Conservation (phyloP, 805 yeast species). For the Allodekkera sacchari region DNA sequence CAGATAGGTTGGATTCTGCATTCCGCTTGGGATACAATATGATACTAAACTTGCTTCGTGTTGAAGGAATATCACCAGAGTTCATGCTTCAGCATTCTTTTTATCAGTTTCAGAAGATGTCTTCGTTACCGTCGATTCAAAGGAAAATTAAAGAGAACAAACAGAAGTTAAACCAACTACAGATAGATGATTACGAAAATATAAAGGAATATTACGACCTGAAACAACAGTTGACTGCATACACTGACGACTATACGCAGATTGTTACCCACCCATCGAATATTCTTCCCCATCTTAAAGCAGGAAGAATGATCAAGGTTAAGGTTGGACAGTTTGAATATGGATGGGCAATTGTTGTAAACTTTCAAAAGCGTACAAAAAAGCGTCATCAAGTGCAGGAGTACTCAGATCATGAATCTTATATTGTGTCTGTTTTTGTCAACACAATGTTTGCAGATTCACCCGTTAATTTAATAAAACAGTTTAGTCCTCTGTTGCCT, state of each 20-base stretch:
- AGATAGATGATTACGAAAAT: constrained; percentile 64
- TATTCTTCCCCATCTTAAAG: constrained; percentile 72
- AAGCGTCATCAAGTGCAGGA: constrained; percentile 50
- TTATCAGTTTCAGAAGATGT: constrained; percentile 89
- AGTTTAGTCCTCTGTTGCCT: constrained; percentile 69
- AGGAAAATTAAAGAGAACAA: constrained; percentile 49
- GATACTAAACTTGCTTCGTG: constrained; percentile 93
- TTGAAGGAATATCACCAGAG: constrained; percentile 97
- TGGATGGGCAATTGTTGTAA: constrained; percentile 94
- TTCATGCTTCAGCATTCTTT: constrained; percentile 93
- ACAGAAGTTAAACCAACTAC: constrained; percentile 36
- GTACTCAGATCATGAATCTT: constrained; percentile 81
- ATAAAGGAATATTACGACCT: constrained; percentile 80
- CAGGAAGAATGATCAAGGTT: constrained; percentile 77
- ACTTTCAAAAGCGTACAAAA: constrained; percentile 40
- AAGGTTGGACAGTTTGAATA: constrained; percentile 57
- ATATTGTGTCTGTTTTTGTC: constrained; percentile 78
- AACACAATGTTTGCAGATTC: constrained; percentile 72
- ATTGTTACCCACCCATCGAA: constrained; percentile 90
- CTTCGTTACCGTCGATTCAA: constrained; percentile 83
- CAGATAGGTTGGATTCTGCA: constrained; percentile 95
- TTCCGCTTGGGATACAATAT: constrained; percentile 96
- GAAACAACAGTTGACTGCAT: constrained; percentile 59
- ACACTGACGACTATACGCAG: constrained; percentile 68
- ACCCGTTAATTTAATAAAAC: constrained; percentile 74